Base-by-base conservation (phyloP, 139 green algal genomes). In the Auxenochlorella pyrenoidosa region DNA sequence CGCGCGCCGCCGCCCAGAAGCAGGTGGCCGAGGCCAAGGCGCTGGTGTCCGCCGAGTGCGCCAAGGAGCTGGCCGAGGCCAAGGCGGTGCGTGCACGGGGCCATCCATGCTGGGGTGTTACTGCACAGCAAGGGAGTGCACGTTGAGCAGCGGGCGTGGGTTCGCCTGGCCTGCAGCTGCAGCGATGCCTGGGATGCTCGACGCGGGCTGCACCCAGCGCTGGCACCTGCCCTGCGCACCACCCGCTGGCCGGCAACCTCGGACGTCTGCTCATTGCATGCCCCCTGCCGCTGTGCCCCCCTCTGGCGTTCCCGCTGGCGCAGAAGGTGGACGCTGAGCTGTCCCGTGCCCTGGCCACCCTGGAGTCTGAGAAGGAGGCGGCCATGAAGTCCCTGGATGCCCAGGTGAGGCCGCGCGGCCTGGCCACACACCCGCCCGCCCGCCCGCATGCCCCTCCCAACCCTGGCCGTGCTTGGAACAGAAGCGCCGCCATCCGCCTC, bases 291-390 rank as follows among this genome's bases (percentile, higher is more conserved):
- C 44, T 16, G 24, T 59, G 22, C 38, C 21, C 22, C 15, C 34
- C 12, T 38, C 72, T 51, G 13, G 0, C 70, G 10, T 76, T 18
- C 19, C n/a, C 40, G 28, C 22, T 73, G 34, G 22, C 84, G 88
- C 88, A 92, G 87, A 91, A 89, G 86, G 91, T 96, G 68, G 91
- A 95, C 75, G 90, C 91, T 75, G 93, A 96, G 94, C 87, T 95
- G 51, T 84, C 91, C 21, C 41, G 44, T 1, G 89, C 94, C 21
- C 90, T 97, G 43, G 92, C 87, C 19, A 84, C 79, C 21, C 86
- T 98, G 80, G 94, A 96, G 83, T 91, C 95, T 86, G 95, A 98
- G 93, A 95, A 93, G 83, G 91, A 93, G 19, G 89, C 86, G 5
- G 92, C 96, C 86, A 86, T 98, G 13, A 91, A 88, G 70, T 88